These are phyloP conservation scores for Pseudomonodictys pantanalensis DNA, from an alignment of 495 filamentous ascomycete species.

Conservation along the genomic window DNA sequence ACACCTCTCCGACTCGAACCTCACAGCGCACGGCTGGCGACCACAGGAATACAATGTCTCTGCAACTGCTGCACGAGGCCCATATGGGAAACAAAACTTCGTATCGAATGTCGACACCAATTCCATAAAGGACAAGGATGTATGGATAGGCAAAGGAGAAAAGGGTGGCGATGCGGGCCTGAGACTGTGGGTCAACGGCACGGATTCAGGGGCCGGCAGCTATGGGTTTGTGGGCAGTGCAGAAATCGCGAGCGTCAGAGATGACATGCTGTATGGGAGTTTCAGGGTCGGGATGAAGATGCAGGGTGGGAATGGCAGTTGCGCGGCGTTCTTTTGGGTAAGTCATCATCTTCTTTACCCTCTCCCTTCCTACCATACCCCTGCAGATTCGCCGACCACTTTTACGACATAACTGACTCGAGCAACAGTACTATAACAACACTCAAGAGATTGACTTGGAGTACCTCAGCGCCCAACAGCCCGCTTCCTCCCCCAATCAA, in stretches of 20 bases:
- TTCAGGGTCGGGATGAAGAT: constrained; percentile 66
- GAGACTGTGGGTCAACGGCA: constrained; percentile 56
- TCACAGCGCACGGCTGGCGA: constrained; percentile 53
- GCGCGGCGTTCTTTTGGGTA: constrained; percentile 77
- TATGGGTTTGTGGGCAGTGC: constrained; percentile 56
- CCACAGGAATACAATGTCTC: constrained; percentile 63
- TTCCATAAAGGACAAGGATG: constrained; percentile 42
- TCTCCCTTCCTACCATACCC: not conserved
- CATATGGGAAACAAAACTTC: constrained; percentile 62
- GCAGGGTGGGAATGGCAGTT: constrained; percentile 59
- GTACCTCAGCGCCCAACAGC: constrained; percentile 61
- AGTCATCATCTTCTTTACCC: constrained; percentile 16
- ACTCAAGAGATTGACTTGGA: constrained; percentile 80
- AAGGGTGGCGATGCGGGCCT: constrained; percentile 56
- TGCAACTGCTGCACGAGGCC: constrained; percentile 51
- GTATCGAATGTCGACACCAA: constrained; percentile 55
- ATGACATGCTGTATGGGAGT: constrained; percentile 63
- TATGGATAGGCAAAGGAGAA: constrained; percentile 42
- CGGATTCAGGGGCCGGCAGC: no score
- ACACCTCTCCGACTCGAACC: constrained; percentile 48
- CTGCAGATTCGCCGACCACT: no score
- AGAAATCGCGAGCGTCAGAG: constrained; percentile 56
- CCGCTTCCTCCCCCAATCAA: constrained; percentile 41
- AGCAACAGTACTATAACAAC: constrained; percentile 65
- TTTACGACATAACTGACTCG: not conserved